Base-by-base conservation (phyloP, 1,139 yeast genomes). In the Lodderomyces pseudojiufengensis region DNA sequence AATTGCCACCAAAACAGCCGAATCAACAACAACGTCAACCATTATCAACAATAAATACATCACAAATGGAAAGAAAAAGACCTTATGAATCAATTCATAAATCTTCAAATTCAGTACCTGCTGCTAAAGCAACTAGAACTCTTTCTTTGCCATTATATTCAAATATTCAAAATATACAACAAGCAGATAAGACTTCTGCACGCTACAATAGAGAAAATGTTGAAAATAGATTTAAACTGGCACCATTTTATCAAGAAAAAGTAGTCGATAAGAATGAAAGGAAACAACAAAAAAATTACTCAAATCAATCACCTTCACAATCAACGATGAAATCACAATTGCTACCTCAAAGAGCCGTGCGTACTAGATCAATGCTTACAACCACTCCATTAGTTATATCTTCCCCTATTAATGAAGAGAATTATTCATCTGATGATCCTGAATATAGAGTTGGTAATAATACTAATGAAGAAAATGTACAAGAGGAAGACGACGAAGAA, bases 71-170 rank as follows among this genome's bases (percentile, higher is more conserved):
- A 15, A 35, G 38, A 18, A 44, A 44, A 33, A 31, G 48, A 33
- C 28, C 38, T 9, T 27, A 12, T 16, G 31, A 38, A n/a, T 30
- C 33, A 7, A 32, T 37, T 20, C 27, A 38, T 26, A 38, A 38
- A 25, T 14, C 9, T 7, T 32, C 50, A 12, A 21, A 40, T 10
- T 70, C 52, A 18, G 20, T 18, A 12, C 45, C 51, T 2, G 62
- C 65, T 6, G 56, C 70, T 31, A 78, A 76, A 54, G 85, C 85
- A 7, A 70, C 75, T n/a, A 65, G 85, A 50, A 79, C 85, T 1
- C 78, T 76, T 45, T 79, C 84, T 0, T 57, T 79, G 34, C 84
- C 84, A 3, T 69, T 71, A 2, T 78, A 76, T 61, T 70, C 61
- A 32, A 63, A 63, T 36, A 64, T 68, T 46, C 65, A 59, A 41